Percentiles rank a stretch among this genome's conserved stretches.
phyloP scores from a whole-genome alignment of 331 rosid species.

The Spiraea crenata region DNA sequence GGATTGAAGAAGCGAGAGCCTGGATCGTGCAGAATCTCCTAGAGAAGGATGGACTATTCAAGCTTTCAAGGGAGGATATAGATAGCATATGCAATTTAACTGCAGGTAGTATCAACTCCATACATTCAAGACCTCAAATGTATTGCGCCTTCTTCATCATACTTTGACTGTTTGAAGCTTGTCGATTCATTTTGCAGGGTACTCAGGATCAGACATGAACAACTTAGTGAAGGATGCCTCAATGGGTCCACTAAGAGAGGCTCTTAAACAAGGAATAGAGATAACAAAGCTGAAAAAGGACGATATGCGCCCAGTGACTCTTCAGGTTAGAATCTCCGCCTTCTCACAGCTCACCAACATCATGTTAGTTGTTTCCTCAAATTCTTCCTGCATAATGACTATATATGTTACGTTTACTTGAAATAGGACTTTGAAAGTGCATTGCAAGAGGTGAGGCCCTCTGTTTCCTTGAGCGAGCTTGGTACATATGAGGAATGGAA shows the following conservation, averaged over 20 bases:
- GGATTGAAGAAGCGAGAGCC: slow-evolving; percentile 61
- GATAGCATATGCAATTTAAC: slow-evolving; percentile 63
- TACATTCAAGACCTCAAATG: slow-evolving; percentile 3
- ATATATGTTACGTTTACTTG: slow-evolving; percentile 13
- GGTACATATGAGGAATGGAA: slow-evolving; percentile 75
- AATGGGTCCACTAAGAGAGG: slow-evolving; percentile 97
- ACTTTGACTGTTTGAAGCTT: slow-evolving; percentile 16
- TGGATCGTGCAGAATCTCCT: slow-evolving; percentile 57
- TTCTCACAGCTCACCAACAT: slow-evolving; percentile 7
- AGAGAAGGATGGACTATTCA: slow-evolving; percentile 61
- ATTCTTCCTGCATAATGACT: not conserved
- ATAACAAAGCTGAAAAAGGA: slow-evolving; percentile 66
- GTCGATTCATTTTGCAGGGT: slow-evolving; percentile 24
- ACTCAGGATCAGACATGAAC: slow-evolving; percentile 97
- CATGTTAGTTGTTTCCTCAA: not conserved
- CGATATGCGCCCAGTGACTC: slow-evolving; percentile 74
- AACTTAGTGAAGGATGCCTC: slow-evolving; percentile 94
- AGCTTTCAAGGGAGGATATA: slow-evolving; percentile 61
- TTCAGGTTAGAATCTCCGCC: slow-evolving; percentile 46
- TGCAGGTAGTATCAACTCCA: slow-evolving; percentile 46
- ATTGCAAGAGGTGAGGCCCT: slow-evolving; percentile 82
- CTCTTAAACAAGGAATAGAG: slow-evolving; percentile 66
- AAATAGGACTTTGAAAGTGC: slow-evolving; percentile 66
- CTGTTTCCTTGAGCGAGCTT: slow-evolving; percentile 71
- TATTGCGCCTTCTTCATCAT: slow-evolving; percentile 10